Base-by-base conservation (phyloP, 768 basidiomycete genomes). In the Tulasnella sp. region DNA sequence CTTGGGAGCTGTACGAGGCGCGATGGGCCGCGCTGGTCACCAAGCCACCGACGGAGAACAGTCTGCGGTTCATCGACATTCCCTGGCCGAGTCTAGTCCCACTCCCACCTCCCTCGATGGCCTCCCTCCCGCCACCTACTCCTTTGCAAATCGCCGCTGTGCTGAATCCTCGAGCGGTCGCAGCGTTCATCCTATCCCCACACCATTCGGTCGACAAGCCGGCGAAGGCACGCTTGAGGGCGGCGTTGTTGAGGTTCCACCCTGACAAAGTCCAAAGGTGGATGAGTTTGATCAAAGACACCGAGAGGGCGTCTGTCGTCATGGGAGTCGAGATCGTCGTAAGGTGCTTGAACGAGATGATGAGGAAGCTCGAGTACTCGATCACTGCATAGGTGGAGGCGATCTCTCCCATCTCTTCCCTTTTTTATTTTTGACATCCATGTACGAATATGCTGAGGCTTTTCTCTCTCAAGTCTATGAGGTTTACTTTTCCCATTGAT, bases 251-350 rank as follows among this genome's bases (percentile, higher is more conserved):
- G 26, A 49, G 56, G 27, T 59, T 49, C 49, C 56, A 59, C 44
- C 56, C 56, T n/a, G 56, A 59, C 45, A 48, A 51, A 19, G 56
- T 59, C 24, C 27, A 30, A n/a, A 29, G 44, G 19, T 59, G 56
- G 56, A 59, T 48, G 47, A 59, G 3, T 19, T 45, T 59, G 29
- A 43, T 59, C 21, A 44, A 59, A 21, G 47, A 59, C 11, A 59
- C 29, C 32, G 58, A 59, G 21, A 8, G 47, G 13, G 49, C 30
- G 7, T 44, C 58, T 13, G 58, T 59, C 13, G n/a, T 59, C 23
- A 59, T 59, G 58, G 58, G 47, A 34, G 58, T 51, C 13, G 58
- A 59, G 42, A 51, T 59, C 48, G 58, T 59, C 19, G 58, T 59
- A 13, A 29, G 50, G 27, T 49, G 47, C 49, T 42, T 59, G 32